Percentiles rank a stretch among this genome's conserved stretches.
Evolutionary conservation across 2,329 filamentous ascomycete genomes (phyloP).

Genomic region (Cytospora paraplurivora): DNA sequence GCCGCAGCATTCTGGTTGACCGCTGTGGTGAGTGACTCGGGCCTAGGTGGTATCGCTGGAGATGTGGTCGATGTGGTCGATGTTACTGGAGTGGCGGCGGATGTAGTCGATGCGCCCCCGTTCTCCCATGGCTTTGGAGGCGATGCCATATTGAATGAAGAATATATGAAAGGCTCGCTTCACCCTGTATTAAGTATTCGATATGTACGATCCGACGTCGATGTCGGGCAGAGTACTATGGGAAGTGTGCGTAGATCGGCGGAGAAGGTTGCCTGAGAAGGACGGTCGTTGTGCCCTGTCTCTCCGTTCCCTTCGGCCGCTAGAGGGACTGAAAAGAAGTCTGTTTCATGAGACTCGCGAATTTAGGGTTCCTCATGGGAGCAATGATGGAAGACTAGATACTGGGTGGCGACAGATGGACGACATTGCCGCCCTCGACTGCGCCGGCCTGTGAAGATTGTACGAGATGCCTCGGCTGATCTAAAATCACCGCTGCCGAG

Average conservation of each 20-base stretch:
- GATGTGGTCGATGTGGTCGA: conserved; percentile 48
- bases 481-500: conserved; percentile 2
- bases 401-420: not conserved
- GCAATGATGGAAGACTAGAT: not conserved
- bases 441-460: conserved; percentile 19
- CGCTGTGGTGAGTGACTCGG: conserved; percentile 73
- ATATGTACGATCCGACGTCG: not conserved
- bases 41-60: conserved; percentile 79
- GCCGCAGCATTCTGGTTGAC: conserved; percentile 87
- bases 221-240: conserved; percentile 6
- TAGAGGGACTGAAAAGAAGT: not conserved
- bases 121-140: conserved; percentile 98
- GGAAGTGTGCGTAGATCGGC: conserved; percentile 14
- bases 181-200: not conserved
- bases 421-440: conserved; percentile 6
- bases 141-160: conserved; percentile 60
- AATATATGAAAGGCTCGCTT: not conserved
- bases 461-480: conserved; percentile 20
- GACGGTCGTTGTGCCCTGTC: conserved; percentile 3
- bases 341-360: conserved; percentile 7
- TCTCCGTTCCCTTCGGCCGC: conserved; percentile 16
- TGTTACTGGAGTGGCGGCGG: conserved; percentile 44
- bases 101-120: conserved; percentile 60
- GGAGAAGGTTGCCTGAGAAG: conserved; percentile 7
- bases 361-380: not conserved